Evolutionary conservation across 1,284 basidiomycete genomes (phyloP).

Genomic region (Ceratorhiza oryzae-sativae): DNA sequence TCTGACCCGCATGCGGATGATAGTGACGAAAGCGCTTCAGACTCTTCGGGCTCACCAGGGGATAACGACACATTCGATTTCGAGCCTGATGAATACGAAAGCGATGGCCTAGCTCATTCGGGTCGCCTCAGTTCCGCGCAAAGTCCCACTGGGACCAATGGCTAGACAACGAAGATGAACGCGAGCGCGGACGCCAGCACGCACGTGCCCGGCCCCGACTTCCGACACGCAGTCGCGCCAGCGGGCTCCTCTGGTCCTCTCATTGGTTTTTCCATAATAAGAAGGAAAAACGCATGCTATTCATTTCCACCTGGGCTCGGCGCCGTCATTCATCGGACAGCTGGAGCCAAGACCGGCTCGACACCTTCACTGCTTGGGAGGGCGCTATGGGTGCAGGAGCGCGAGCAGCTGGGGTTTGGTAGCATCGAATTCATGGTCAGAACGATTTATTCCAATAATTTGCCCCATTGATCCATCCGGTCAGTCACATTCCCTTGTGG

Average conservation of each 20-base stretch:
- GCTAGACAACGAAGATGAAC: conserved; percentile 48
- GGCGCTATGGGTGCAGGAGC: conserved; percentile 76
- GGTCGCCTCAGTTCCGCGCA: conserved; percentile 40
- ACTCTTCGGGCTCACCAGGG: conserved; percentile 62
- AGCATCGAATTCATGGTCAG: not conserved
- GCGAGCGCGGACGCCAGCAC: conserved; percentile 15
- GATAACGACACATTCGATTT: conserved; percentile 71
- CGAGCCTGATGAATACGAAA: conserved; percentile 70
- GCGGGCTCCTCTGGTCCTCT: conserved; percentile 94
- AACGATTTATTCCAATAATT: not conserved
- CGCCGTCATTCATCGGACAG: conserved; percentile 46
- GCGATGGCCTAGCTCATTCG: conserved; percentile 60
- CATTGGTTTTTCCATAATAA: conserved; percentile 98
- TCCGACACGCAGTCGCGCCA: conserved; percentile 48
- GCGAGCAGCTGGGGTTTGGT: conserved; percentile 66
- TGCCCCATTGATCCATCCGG: conserved; percentile 16
- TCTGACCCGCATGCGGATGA: conserved; percentile 91
- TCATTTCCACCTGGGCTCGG: conserved; percentile 93
- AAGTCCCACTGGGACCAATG: conserved; percentile 40
- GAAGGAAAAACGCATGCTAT: conserved; percentile 91
- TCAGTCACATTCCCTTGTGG: not conserved
- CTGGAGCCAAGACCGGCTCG: conserved; percentile 46
- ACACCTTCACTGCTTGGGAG: conserved; percentile 78
- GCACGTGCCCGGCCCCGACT: conserved; percentile 29
- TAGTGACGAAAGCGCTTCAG: conserved; percentile 61